Percentiles rank a stretch among this genome's conserved stretches.
Evolutionary conservation across 371 early-diverging fungal genomes (phyloP).

Genomic region (Circinella umbellata): DNA sequence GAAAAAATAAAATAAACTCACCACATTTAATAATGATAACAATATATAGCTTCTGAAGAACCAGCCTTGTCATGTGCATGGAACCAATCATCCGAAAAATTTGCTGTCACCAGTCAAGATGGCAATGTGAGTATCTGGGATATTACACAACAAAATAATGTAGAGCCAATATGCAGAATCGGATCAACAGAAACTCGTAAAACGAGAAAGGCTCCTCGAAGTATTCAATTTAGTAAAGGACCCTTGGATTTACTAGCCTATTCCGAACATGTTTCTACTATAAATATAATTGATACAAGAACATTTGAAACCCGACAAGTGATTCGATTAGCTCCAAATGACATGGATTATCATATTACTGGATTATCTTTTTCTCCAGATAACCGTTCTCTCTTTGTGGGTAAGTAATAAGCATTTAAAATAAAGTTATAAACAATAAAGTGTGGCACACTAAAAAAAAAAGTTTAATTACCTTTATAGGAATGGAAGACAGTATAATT

Average conservation of each 20-base stretch:
- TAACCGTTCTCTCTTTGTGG: conserved; percentile 31
- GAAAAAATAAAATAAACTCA: conserved; percentile 31
- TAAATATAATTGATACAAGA: conserved; percentile 83
- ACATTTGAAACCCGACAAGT: conserved; percentile 75
- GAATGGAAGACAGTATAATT: conserved; percentile 25
- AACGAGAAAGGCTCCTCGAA: conserved; percentile 29
- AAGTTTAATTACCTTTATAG: neutral
- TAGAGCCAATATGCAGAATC: conserved; percentile 54
- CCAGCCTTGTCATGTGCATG: conserved; percentile 64
- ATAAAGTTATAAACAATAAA: neutral
- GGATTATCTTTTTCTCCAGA: conserved; percentile 40
- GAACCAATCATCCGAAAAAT: conserved; percentile 73
- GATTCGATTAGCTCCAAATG: conserved; percentile 49
- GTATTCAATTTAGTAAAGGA: conserved; percentile 28
- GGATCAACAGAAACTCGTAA: conserved; percentile 43
- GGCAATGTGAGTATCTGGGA: conserved; percentile 72
- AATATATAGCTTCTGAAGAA: conserved; percentile 43
- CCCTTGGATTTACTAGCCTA: conserved; percentile 30
- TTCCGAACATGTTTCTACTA: conserved; percentile 69
- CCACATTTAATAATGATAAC: conserved; percentile 39
- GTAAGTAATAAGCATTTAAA: conserved; percentile 70
- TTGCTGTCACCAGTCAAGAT: conserved; percentile 84
- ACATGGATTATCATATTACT: conserved; percentile 35
- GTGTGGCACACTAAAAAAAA: no score
- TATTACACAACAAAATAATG: conserved; percentile 45